Evolutionary conservation across 163 green algal species (phyloP).

Genomic region (Scenedesmus sp.): DNA sequence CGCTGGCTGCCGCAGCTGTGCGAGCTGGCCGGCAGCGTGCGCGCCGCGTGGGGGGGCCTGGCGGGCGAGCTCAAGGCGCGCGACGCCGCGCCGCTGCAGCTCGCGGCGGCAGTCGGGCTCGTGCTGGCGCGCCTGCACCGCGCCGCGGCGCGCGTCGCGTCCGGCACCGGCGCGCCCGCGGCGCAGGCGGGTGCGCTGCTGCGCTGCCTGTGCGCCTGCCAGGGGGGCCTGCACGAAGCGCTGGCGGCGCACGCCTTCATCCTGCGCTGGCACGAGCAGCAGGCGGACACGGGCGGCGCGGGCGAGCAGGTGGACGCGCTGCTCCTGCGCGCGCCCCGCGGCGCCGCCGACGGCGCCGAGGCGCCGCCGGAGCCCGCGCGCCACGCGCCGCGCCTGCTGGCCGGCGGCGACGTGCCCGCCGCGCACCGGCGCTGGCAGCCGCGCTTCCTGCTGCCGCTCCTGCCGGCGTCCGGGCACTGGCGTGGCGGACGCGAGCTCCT

Average conservation of each 20-base stretch:
- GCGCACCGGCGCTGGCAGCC: background rate
- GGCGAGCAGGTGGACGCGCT: too few relatives aligned
- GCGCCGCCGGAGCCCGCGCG: too few relatives aligned
- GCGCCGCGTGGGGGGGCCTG: slow-evolving; percentile 5
- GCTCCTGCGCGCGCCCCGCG: too few relatives aligned
- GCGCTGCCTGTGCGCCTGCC: background rate
- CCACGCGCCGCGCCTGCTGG: background rate
- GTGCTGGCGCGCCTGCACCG: slow-evolving; percentile 21
- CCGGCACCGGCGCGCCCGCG: background rate
- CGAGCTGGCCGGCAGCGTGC: background rate
- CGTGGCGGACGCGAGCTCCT: slow-evolving; percentile 9
- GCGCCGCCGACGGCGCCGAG: too few relatives aligned
- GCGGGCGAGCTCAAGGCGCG: background rate
- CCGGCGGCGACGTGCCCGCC: background rate
- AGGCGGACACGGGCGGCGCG: background rate
- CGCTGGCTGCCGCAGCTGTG: slow-evolving; percentile 11
- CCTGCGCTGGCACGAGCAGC: slow-evolving; percentile 11
- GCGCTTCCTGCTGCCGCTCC: slow-evolving; percentile 7
- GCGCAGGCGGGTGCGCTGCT: slow-evolving; percentile 3
- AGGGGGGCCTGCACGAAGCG: slow-evolving; percentile 10
- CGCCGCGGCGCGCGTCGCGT: background rate
- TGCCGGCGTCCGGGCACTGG: background rate
- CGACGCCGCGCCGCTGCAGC: slow-evolving; percentile 2
- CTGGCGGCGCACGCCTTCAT: slow-evolving; percentile 1
- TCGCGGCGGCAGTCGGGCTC: background rate